Base-by-base conservation (phyloP, 208 protist genomes). In the Angomonas ambiguus region DNA sequence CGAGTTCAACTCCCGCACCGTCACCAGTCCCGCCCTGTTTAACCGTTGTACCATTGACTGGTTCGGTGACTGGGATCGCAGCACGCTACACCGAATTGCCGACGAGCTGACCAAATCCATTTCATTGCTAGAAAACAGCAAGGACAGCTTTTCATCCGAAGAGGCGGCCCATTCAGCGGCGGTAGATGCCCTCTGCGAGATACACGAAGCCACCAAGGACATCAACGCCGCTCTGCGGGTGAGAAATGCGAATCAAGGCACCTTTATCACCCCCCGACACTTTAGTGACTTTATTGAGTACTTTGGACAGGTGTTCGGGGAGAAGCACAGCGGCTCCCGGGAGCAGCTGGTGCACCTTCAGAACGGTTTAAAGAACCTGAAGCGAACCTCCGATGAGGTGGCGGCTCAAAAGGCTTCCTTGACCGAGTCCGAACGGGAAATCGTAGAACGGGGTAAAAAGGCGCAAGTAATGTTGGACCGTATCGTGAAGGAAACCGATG, bases 1-100 rank as follows among this genome's bases (percentile, higher is more conserved):
- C 42, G 98, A 99, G 62, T 98, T 99, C 67, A 81, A 94, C 13
- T 93, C 92, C 34, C 90, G 98, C 62, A 84, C 94, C 0, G 87
- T 97, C 22, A 96, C 98, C 18, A 99, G 97, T 38, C 98, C 99
- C 13, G 98, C 99, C 22, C 88, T 99, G 25, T 99, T 99, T 82
- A 99, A 99, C 82, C 93, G 98, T 18, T 99, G 98, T 84, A 98
- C 99, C 6, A 92, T 99, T 51, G 98, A 99, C 83, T 99, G 98
- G 98, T 99, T 99, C 72, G 98, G 98, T 32, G 98, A 99, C 67
- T 99, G 98, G 98, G 96, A 94, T 22, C 35, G 76, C 8, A 45
- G 82, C 10, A 98, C 98, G 10, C 77, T 99, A 24, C 81, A 92
- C 61, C 96, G 99, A 76, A 91, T 99, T 25, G 86, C 87, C 20